These are phyloP conservation scores for Exophiala sp. DNA, from an alignment of 2,329 filamentous ascomycete species.

Conservation along the genomic window DNA sequence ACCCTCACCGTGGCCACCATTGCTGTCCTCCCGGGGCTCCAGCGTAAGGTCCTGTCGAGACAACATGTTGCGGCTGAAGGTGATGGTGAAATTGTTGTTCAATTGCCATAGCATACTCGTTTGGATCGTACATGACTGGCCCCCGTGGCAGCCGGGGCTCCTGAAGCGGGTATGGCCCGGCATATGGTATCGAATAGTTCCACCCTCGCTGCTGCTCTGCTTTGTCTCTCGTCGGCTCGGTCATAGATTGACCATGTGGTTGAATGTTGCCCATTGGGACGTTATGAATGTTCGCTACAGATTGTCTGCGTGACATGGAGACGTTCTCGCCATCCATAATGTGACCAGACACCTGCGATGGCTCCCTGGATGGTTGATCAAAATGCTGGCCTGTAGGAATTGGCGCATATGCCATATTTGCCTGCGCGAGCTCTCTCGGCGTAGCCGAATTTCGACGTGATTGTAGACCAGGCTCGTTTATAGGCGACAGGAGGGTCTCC, in stretches of 20 bases:
- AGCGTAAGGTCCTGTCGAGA: conserved; percentile 12
- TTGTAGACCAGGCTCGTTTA: conserved; percentile 3
- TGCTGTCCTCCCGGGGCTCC: neutral
- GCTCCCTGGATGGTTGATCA: neutral
- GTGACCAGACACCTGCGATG: neutral
- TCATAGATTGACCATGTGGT: no score
- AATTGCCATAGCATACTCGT: neutral
- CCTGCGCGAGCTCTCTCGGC: conserved; percentile 4
- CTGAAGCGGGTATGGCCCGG: neutral
- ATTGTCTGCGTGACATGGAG: neutral
- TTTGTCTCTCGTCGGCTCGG: neutral
- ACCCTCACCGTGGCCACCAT: conserved; percentile 8
- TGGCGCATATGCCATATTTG: neutral
- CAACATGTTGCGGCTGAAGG: conserved; percentile 3
- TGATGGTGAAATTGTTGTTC: conserved; percentile 5
- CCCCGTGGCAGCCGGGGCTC: neutral
- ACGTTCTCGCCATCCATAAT: neutral
- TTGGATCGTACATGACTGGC: neutral
- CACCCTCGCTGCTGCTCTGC: neutral
- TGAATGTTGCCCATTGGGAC: neutral
- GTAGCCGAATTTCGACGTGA: conserved; percentile 11
- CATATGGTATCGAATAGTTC: neutral
- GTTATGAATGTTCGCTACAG: neutral
- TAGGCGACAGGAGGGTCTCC: conserved; percentile 7
- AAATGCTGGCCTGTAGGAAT: neutral